A percentile compares a stretch with the other conserved stretches of the same genome.
These are phyloP conservation scores for Westerdykella aurantiaca DNA, from an alignment of 2,329 filamentous ascomycete genomes.

Conservation along the genomic window DNA sequence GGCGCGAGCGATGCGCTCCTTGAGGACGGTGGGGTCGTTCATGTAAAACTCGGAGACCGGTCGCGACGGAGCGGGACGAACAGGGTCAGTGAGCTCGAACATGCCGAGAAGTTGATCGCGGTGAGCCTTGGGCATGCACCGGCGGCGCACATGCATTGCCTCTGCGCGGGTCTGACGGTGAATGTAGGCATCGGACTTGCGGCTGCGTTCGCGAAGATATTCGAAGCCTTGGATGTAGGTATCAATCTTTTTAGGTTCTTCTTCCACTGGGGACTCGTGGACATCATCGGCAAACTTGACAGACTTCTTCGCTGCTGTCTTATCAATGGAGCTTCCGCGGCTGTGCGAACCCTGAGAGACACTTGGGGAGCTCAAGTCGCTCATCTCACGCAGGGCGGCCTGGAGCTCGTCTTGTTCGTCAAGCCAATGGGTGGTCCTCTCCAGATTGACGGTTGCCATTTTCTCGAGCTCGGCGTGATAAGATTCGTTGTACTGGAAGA, in stretches of 20 bases:
- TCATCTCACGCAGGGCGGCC: conserved; percentile 55
- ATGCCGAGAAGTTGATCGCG: conserved; percentile 78
- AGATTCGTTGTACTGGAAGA: conserved; percentile 65
- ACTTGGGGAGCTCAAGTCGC: conserved; percentile 40
- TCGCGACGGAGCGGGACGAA: conserved; percentile 39
- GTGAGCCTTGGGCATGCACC: conserved; percentile 67
- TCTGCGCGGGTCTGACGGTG: conserved; percentile 82
- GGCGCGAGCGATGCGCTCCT: conserved; percentile 41
- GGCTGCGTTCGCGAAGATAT: conserved; percentile 61
- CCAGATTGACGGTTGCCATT: conserved; percentile 65
- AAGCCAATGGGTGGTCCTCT: conserved; percentile 83
- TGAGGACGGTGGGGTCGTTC: conserved; percentile 59
- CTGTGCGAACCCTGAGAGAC: conserved; percentile 26
- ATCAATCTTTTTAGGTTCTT: conserved; percentile 50
- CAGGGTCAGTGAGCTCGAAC: conserved; percentile 61
- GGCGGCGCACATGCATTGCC: conserved; percentile 75
- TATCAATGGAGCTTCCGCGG: conserved; percentile 32
- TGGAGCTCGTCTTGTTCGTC: conserved; percentile 74
- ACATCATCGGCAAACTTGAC: conserved; percentile 61
- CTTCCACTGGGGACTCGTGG: conserved; percentile 17
- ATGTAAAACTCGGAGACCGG: conserved; percentile 43
- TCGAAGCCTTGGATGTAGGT: conserved; percentile 88
- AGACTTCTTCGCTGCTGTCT: conserved; percentile 57
- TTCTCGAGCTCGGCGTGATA: conserved; percentile 70
- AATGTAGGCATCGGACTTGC: conserved; percentile 70